Conservation (phyloP, 2,329 filamentous ascomycete genomes). For the Phaeoacremonium minimum region DNA sequence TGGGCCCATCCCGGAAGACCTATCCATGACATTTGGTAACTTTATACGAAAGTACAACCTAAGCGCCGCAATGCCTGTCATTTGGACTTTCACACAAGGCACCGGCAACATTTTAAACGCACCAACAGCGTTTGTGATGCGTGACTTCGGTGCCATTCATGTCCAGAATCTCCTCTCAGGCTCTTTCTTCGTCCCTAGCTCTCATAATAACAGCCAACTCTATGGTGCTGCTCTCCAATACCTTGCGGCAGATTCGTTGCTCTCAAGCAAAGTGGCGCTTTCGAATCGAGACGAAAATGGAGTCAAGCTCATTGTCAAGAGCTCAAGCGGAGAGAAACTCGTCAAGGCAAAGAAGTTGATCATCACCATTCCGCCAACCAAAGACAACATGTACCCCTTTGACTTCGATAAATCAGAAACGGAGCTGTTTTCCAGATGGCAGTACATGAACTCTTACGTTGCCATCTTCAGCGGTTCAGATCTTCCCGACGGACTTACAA, state of each 20-base stretch:
- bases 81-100: constrained; percentile 31
- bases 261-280: constrained; percentile 21
- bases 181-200: constrained; percentile 4
- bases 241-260: constrained; percentile 25
- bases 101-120: constrained; percentile 33
- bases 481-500: too few species aligned
- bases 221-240: constrained; percentile 24
- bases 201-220: constrained; percentile 24
- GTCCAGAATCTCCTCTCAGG: constrained; percentile 1
- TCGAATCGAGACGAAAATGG: constrained; percentile 17
- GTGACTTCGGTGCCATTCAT: constrained; percentile 20
- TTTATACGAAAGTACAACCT: constrained; percentile 41
- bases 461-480: too few species aligned
- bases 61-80: constrained; percentile 25
- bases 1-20: constrained; percentile 36
- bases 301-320: constrained; percentile 17
- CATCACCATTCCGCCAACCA: constrained; percentile 25
- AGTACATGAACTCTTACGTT: too few species aligned
- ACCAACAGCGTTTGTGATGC: constrained; percentile 36
- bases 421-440: constrained; percentile 20
- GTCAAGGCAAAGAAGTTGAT: constrained; percentile 26
- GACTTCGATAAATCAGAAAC: constrained; percentile 20
- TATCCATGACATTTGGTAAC: constrained; percentile 37
- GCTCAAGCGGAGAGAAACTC: constrained; percentile 10
- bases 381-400: constrained; percentile 21